Evolutionary conservation across 2,329 filamentous ascomycete genomes (phyloP).

Genomic region (Colletotrichum tamarilloi): DNA sequence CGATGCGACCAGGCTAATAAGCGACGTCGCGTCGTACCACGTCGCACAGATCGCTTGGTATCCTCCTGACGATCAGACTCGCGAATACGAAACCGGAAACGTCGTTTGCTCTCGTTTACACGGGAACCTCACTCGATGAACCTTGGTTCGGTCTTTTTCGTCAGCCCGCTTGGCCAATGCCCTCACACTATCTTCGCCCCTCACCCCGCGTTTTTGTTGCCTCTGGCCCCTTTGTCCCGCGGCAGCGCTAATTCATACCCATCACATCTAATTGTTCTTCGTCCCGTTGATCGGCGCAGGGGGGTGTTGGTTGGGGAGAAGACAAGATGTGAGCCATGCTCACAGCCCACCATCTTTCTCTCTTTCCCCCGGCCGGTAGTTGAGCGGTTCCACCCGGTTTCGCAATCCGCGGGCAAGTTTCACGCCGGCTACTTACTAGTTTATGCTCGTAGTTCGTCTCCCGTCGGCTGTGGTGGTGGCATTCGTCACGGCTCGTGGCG

Average conservation of each 20-base stretch:
- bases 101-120: slow-evolving; percentile 6
- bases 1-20: not conserved
- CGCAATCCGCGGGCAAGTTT: slow-evolving; percentile 12
- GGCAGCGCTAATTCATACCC: not conserved
- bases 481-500: not conserved
- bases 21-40: not conserved
- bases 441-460: not conserved
- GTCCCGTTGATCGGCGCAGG: slow-evolving; percentile 11
- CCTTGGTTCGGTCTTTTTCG: slow-evolving; percentile 13
- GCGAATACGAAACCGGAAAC: slow-evolving; percentile 18
- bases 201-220: slow-evolving; percentile 9
- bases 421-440: not conserved
- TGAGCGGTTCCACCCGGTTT: slow-evolving; percentile 20
- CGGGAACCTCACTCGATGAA: not conserved
- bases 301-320: not conserved
- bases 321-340: not conserved
- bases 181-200: not conserved
- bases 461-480: not conserved
- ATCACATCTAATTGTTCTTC: not conserved
- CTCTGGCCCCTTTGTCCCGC: not conserved
- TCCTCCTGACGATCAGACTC: slow-evolving; percentile 10
- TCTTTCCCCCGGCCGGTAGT: not conserved
- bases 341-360: not conserved
- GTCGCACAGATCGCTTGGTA: not conserved
- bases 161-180: slow-evolving; percentile 1